phyloP scores from a whole-genome alignment of 371 early-diverging fungal genomes.

The Synchytrium microbalum region DNA sequence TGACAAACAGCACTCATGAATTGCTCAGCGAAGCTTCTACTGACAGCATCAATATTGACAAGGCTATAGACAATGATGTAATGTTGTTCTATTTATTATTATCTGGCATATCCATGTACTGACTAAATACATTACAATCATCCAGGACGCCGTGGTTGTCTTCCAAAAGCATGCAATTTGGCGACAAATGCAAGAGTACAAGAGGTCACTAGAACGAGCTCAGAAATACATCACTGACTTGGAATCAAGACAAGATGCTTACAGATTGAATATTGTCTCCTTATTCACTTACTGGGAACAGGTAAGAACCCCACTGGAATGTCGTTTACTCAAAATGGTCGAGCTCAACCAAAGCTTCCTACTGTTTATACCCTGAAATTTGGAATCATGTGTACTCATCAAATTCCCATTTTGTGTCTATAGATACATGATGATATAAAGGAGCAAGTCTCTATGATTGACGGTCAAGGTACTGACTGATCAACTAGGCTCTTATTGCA shows the following conservation, averaged over 20 bases:
- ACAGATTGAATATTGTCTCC: not conserved
- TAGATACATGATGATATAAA: not conserved
- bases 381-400: too few species aligned
- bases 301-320: not conserved
- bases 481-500: too few species aligned
- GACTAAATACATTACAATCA: slow-evolving; percentile 4
- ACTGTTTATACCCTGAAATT: too few species aligned
- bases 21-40: too few species aligned
- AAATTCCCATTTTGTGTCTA: not conserved
- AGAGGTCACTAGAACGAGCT: slow-evolving; percentile 46
- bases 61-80: too few species aligned
- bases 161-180: slow-evolving; percentile 79
- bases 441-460: not conserved
- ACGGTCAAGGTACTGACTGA: too few species aligned
- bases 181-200: slow-evolving; percentile 75
- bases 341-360: not conserved
- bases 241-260: not conserved
- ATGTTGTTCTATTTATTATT: too few species aligned
- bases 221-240: slow-evolving; percentile 13
- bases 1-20: too few species aligned
- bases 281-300: not conserved
- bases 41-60: too few species aligned
- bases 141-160: slow-evolving; percentile 36
- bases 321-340: not conserved
- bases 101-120: too few species aligned